Percentiles rank a stretch among this genome's conserved stretches.
Conservation (phyloP, 257 asterid species). For the Petunia axillaris region DNA sequence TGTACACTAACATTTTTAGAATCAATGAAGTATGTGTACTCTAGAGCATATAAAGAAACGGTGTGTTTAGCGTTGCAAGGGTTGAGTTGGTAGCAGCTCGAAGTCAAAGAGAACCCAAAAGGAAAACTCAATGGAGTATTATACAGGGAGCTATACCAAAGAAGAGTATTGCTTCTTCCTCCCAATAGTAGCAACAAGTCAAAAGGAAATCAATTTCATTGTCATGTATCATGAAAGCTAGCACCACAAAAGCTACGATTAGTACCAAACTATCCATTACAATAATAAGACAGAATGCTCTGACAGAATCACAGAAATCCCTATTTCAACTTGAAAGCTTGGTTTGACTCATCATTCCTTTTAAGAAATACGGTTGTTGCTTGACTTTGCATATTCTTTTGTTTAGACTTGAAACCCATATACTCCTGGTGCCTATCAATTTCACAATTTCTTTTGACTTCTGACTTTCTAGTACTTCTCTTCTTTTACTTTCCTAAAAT, state of each 20-base stretch:
- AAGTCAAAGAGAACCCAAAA: not conserved
- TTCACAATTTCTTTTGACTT: not conserved
- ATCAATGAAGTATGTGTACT: not conserved
- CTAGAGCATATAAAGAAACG: not conserved
- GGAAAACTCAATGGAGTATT: not conserved
- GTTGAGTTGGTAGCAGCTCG: not conserved
- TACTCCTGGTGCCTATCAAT: not conserved
- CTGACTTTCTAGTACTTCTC: not conserved
- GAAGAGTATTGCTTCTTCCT: not conserved
- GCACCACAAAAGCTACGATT: not conserved
- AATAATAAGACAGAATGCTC: not conserved
- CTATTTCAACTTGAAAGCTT: not conserved
- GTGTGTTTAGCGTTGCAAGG: not conserved
- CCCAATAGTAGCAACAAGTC: slow-evolving; percentile 13
- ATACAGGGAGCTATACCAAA: not conserved
- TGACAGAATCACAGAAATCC: not conserved
- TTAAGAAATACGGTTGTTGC: not conserved
- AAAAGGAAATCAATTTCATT: not conserved
- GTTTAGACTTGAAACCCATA: not conserved
- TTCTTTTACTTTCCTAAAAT: not conserved
- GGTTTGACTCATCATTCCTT: not conserved
- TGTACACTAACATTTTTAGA: not conserved
- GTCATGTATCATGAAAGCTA: not conserved
- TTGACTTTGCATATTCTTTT: not conserved
- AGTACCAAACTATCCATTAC: not conserved